Conservation (phyloP, 2,329 filamentous ascomycete species). For the Juglanconis juglandina region DNA sequence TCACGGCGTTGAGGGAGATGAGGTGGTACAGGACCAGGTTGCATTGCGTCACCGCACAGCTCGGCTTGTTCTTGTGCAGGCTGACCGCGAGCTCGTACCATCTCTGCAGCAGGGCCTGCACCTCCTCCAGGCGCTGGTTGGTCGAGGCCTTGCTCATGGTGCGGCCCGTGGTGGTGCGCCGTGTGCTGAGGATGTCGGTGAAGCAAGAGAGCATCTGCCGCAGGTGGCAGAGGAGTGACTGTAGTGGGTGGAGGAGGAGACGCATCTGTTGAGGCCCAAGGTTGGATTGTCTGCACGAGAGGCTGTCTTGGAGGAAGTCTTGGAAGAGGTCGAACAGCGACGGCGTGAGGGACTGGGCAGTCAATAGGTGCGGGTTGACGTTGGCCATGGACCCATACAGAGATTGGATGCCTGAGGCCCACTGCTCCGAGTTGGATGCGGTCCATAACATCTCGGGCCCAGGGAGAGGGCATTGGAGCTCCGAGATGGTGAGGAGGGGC, state of each 20-base stretch:
- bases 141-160: constrained; percentile 58
- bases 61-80: constrained; percentile 52
- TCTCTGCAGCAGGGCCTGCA: constrained; percentile 59
- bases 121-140: constrained; percentile 59
- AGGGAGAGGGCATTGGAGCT: constrained; percentile 63
- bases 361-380: constrained; percentile 50
- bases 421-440: constrained; percentile 54
- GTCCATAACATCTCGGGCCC: constrained; percentile 60
- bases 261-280: constrained; percentile 57
- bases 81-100: constrained; percentile 65
- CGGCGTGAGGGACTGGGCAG: constrained; percentile 48
- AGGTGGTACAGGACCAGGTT: constrained; percentile 69
- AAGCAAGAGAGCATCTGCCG: constrained; percentile 65
- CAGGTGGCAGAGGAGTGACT: constrained; percentile 62
- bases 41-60: constrained; percentile 58
- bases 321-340: constrained; percentile 66
- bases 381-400: constrained; percentile 50
- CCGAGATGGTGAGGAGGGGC: constrained; percentile 61
- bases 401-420: constrained; percentile 57
- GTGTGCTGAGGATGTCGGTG: constrained; percentile 48
- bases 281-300: constrained; percentile 43
- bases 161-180: constrained; percentile 35
- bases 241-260: constrained; percentile 66
- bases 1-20: constrained; percentile 65
- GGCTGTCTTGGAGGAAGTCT: constrained; percentile 63